phyloP scores from a whole-genome alignment of 768 basidiomycete species.

The Termitomyces sp. region DNA sequence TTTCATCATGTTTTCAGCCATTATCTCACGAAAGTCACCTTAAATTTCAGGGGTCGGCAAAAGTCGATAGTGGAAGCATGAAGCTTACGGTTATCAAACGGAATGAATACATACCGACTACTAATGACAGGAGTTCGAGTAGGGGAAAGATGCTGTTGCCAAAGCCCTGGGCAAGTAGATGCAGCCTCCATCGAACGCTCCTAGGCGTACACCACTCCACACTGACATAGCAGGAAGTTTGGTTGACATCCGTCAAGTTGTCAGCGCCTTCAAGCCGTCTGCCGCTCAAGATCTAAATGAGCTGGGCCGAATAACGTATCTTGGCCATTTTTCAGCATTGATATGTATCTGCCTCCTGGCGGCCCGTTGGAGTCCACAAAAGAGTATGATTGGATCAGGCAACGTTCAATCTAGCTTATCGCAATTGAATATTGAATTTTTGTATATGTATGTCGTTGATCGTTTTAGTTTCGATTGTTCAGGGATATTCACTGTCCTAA shows the following conservation, averaged over 20 bases:
- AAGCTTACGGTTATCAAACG: neutral
- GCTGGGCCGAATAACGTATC: neutral
- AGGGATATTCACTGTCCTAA: conserved; percentile 1
- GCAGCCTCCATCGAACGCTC: neutral
- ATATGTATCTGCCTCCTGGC: neutral
- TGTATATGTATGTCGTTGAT: neutral
- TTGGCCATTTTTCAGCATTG: neutral
- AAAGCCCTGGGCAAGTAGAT: neutral
- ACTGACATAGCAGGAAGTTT: neutral
- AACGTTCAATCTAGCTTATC: neutral
- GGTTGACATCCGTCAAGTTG: neutral
- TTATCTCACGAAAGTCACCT: neutral
- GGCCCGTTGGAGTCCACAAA: neutral
- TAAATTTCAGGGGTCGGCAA: neutral
- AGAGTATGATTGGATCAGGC: neutral
- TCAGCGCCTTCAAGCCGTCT: neutral
- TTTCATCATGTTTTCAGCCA: neutral
- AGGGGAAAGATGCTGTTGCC: neutral
- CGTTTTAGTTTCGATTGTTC: neutral
- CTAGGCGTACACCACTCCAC: neutral
- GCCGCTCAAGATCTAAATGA: neutral
- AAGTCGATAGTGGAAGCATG: neutral
- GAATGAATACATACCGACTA: neutral
- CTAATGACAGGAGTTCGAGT: neutral
- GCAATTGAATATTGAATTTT: too few species aligned